Evolutionary conservation across 768 basidiomycete genomes (phyloP), one percentile per base, ranked within the genome.

Genomic region (Naganishia vishniacii): DNA sequence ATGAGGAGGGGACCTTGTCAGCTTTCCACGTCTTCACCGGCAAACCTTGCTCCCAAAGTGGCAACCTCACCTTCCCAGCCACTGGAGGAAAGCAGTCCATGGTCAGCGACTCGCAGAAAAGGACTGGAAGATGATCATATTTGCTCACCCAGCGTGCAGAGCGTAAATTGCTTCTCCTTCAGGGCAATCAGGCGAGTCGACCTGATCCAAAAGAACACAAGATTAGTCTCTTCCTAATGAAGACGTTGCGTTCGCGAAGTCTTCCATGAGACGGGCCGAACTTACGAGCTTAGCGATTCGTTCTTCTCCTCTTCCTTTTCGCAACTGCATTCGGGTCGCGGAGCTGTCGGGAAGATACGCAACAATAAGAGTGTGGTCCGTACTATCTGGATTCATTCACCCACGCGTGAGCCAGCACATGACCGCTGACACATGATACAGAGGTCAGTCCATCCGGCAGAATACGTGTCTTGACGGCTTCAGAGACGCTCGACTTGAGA

Each of bases 381-480:
- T 13, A 1, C 5, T 16, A 13, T 44, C 44, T 13, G 32, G 4
- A 45, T 45, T 11, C 26, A 16, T 18, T 15, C 7, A 62, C 71
- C 67, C 25, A 77, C 74, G 75, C 75, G 63, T 77, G 75, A 13
- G 75, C 74, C 12, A 77, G 69, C 41, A 77, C 69, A 48, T 77
- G 75, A 16, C 75, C 73, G 71, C 48, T 23, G 40, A 1, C n/a
- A n/a, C n/a, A n/a, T n/a, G n/a, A n/a, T n/a, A n/a, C n/a, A n/a
- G n/a, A n/a, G n/a, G n/a, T n/a, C n/a, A n/a, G n/a, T n/a, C n/a
- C n/a, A n/a, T n/a, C n/a, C n/a, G n/a, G n/a, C n/a, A n/a, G n/a
- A n/a, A n/a, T n/a, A n/a, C n/a, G n/a, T n/a, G n/a, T n/a, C n/a
- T n/a, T n/a, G n/a, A n/a, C n/a, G n/a, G n/a, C n/a, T n/a, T n/a